Base-by-base conservation (phyloP, 2,329 filamentous ascomycete genomes). In the Phialophora chinensis region DNA sequence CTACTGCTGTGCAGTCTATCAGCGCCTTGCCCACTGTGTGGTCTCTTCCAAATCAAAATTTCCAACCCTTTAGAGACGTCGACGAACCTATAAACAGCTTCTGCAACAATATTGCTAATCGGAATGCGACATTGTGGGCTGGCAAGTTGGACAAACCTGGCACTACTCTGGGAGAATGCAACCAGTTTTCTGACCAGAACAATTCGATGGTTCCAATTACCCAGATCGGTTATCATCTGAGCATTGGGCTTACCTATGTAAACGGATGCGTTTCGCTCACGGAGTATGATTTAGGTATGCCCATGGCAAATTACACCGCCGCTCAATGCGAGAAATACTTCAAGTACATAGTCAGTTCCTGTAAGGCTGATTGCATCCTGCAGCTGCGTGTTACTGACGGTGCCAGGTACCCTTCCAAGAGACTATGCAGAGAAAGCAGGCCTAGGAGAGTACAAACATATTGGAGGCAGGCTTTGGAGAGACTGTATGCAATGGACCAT, bases 401-500 rank as follows among this genome's bases (percentile, higher is more conserved):
- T 27, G 23, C 49, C 5, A 52, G 23, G 49, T 23, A 52, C 49
- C 8, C 14, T 52, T 29, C 8, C 20, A 12, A 8, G 14, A 14
- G 49, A 27, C 49, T 52, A 52, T 52, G 4, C 14, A 17, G 20
- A 52, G 20, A 12, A 52, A 29, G 10, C 6, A 12, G 23, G 49
- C 10, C 20, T 52, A 11, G 49, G 49, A 52, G 49, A 52, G 4
- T 52, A 50, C 47, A 50, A 25, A 20, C 47, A 50, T 50, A 52
- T 52, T 12, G 49, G 49, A 25, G 49, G 49, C 23, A 52, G 49
- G 49, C 23, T 52, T 4, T 52, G 49, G 49, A 25, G 20, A 17
- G 49, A 52, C 49, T 52, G 49, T 52, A 23, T 52, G 49, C 23
- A 52, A 27, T 52, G 20, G 8, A 52, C 49, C 20, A 52, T 52